Evolutionary conservation across 305 asterid species (phyloP), one percentile per base, ranked within the genome.

Genomic region (Fraxinus floribunda): DNA sequence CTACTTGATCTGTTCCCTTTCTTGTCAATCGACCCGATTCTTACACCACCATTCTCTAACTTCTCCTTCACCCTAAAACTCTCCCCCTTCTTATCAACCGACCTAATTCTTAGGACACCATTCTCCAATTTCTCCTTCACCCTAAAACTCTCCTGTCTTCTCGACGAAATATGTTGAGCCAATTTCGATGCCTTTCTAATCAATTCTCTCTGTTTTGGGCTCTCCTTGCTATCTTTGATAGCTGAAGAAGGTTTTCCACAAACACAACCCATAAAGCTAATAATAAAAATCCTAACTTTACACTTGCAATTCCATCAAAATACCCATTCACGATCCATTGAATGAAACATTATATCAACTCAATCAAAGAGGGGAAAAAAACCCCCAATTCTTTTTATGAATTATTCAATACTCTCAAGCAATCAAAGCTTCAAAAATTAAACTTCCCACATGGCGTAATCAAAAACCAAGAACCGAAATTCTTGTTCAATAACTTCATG

Each of bases 171-270:
- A 15, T 87, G 91, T 36, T 93, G 84, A 29, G 91, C 89, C 57
- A 91, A 85, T 85, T 91, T 93, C 22, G 93, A 88, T 8, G 94
- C 64, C 81, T 89, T 91, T 85, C 90, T 88, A 10, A 15, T 80
- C 87, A 93, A 83, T 79, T 90, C 94, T 76, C 92, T 91, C 92
- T 84, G 93, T 76, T 83, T 90, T 18, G 95, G 93, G 87, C 87
- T 87, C 82, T 82, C 93, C 82, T 88, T 87, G 34, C 90, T 78
- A 79, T 90, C 91, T 75, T 88, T 87, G 79, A 79, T 86, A 5
- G 89, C 85, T 49, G 92, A 82, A 82, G 97, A 93, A 74, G 97
- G 90, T 87, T 93, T 95, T 72, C 91, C 97, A 80, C 93, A 95
- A 15, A 92, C 89, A 84, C 91, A 88, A 49, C 99, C 99, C 99